Percentiles rank a stretch among this genome's conserved stretches.
These are phyloP conservation scores for Hanseniaspora osmophila DNA, from an alignment of 805 yeast genomes.

Conservation along the genomic window DNA sequence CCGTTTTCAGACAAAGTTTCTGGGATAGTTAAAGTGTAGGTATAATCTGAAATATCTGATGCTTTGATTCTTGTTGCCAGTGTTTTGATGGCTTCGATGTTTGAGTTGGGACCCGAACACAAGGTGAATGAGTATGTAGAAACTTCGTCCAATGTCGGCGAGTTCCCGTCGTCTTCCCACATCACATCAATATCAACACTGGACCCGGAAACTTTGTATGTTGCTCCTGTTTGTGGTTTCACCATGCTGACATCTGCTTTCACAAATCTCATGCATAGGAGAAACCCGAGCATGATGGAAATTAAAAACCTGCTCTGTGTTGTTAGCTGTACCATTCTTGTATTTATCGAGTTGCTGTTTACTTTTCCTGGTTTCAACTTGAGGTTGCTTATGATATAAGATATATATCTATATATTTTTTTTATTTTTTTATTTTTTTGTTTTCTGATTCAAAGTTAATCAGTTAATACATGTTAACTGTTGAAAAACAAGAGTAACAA, in stretches of 20 bases:
- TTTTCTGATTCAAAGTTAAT: too few relatives aligned
- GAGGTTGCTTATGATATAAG: too few relatives aligned
- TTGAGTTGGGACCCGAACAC: slow-evolving; percentile 52
- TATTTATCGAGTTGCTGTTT: too few relatives aligned
- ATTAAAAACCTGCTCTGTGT: too few relatives aligned
- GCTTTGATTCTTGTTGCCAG: slow-evolving; percentile 16
- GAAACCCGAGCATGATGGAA: background rate
- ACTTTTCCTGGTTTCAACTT: too few relatives aligned
- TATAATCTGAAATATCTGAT: slow-evolving; percentile 30
- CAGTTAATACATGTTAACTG: too few relatives aligned
- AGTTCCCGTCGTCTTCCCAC: slow-evolving; percentile 44
- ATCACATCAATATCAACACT: slow-evolving; percentile 14
- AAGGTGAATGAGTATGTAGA: slow-evolving; percentile 37
- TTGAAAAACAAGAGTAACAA: too few relatives aligned
- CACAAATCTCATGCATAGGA: background rate
- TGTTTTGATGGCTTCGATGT: slow-evolving; percentile 28
- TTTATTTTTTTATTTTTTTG: too few relatives aligned
- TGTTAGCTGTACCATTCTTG: too few relatives aligned
- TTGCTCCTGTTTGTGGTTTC: slow-evolving; percentile 5
- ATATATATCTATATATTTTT: too few relatives aligned
- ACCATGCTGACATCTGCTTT: slow-evolving; percentile 4
- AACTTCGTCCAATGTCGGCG: slow-evolving; percentile 33
- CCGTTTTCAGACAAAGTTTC: slow-evolving; percentile 32
- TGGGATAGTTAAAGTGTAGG: slow-evolving; percentile 23
- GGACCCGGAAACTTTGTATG: slow-evolving; percentile 12